Evolutionary conservation across 768 basidiomycete genomes (phyloP).

Genomic region (Tephrocybe rancida): DNA sequence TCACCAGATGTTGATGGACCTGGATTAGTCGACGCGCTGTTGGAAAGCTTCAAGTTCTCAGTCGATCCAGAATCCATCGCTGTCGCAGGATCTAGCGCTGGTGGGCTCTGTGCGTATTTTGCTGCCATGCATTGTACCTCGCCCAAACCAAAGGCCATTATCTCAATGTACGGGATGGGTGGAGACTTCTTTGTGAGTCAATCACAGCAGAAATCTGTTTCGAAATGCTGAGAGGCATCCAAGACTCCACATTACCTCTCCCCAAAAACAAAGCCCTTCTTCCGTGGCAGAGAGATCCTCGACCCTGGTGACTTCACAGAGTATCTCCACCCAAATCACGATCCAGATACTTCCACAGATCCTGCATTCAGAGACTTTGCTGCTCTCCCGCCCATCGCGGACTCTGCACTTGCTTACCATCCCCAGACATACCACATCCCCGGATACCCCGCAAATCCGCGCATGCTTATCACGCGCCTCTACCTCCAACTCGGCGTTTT

Average conservation of each 20-base stretch:
- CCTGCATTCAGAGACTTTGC: neutral
- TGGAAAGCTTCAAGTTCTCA: constrained; percentile 21
- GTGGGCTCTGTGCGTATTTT: constrained; percentile 65
- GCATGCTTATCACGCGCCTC: constrained; percentile 58
- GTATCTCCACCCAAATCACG: constrained; percentile 46
- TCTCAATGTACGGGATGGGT: constrained; percentile 68
- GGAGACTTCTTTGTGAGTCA: constrained; percentile 53
- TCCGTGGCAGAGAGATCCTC: constrained; percentile 56
- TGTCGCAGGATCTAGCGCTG: constrained; percentile 61
- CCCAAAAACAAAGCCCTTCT: constrained; percentile 52
- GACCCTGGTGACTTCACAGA: constrained; percentile 47
- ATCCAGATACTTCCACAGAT: neutral
- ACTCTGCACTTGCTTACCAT: constrained; percentile 51
- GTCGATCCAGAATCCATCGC: constrained; percentile 48
- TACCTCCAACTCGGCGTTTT: constrained; percentile 61
- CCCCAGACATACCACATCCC: constrained; percentile 46
- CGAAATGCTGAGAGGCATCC: neutral
- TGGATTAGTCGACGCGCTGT: neutral
- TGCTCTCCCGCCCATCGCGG: constrained; percentile 30
- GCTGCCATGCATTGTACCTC: constrained; percentile 50
- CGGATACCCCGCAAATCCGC: constrained; percentile 62
- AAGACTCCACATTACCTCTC: constrained; percentile 55
- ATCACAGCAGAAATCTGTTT: no score
- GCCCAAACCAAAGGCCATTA: constrained; percentile 55
- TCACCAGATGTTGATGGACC: neutral